Evolutionary conservation across 345 rosid genomes (phyloP), one percentile per base, ranked within the genome.

Genomic region (Pugionium cornutum): DNA sequence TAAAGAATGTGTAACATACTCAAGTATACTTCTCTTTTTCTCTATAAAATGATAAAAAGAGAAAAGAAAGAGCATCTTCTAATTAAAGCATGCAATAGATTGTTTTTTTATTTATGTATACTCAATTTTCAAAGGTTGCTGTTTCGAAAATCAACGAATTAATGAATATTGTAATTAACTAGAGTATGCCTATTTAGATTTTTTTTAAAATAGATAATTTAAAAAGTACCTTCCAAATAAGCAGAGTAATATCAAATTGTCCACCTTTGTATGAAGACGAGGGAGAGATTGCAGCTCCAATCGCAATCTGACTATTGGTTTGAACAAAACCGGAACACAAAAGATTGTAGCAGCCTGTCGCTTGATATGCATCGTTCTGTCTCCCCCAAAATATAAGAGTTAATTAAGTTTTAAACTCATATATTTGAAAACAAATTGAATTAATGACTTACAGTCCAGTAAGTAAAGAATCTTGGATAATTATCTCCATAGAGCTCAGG

Each of bases 211-310:
- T 18, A 62, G 29, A 61, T 9, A 7, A 2, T 36, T 37, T 40
- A 7, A 40, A 26, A n/a, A 6, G 52, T 92, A 95, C 99, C 99
- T 95, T 95, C 99, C 99, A 95, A 51, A 95, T 71, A 55, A 95
- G 68, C 31, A 95, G 74, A 78, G 96, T 89, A 25, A 95, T 86
- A 58, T 95, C 99, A 49, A 95, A 95, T 57, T 95, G 99, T 9
- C 99, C 98, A 10, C 89, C 99, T 7, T 45, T 66, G 68, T 81
- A 91, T 1, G 92, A 68, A 36, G 99, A 95, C 0, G 94, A 85
- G 6, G 99, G 99, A 73, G 97, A 89, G 62, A 95, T 95, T 36
- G 97, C 97, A 67, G 99, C 99, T 45, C 99, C 99, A 26, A 95
- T 84, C 2, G 97, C 96, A 47, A 95, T 81, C 67, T 78, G 75